Evolutionary conservation across 306 rosid genomes (phyloP).

Genomic region (Carpinus fangiana): DNA sequence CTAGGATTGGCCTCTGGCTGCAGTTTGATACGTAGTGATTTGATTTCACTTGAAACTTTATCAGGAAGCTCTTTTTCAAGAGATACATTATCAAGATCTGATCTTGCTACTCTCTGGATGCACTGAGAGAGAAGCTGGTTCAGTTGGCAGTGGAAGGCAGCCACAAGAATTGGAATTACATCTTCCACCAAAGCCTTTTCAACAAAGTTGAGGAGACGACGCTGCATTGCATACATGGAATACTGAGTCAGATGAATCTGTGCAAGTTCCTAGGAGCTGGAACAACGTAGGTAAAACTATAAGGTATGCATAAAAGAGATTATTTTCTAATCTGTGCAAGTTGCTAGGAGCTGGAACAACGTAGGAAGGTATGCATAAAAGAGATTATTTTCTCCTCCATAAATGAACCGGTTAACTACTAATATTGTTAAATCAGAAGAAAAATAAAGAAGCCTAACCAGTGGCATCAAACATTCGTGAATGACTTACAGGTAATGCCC

Average conservation of each 20-base stretch:
- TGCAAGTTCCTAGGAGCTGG: background rate
- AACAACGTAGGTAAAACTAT: background rate
- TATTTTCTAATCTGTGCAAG: constrained; percentile 10
- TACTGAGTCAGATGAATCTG: constrained; percentile 24
- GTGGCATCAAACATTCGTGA: background rate
- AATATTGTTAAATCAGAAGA: background rate
- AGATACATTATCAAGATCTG: constrained; percentile 57
- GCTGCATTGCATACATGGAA: constrained; percentile 48
- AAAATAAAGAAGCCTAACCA: too few species aligned
- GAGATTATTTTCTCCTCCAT: background rate
- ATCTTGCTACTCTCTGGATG: constrained; percentile 63
- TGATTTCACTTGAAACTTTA: constrained; percentile 51
- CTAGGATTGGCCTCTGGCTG: constrained; percentile 34
- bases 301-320: background rate
- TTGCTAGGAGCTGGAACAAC: background rate
- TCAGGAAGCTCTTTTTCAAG: constrained; percentile 74
- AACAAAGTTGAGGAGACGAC: constrained; percentile 71
- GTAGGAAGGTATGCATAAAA: background rate
- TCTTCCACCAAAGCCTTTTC: constrained; percentile 91
- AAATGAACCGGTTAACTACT: background rate
- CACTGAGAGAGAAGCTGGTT: constrained; percentile 57
- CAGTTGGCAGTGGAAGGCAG: constrained; percentile 63
- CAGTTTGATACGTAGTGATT: constrained; percentile 36
- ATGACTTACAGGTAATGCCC: background rate
- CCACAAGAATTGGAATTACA: constrained; percentile 68